These are phyloP conservation scores for Blastomyces percursus DNA, from an alignment of 2,329 filamentous ascomycete species.

Conservation along the genomic window DNA sequence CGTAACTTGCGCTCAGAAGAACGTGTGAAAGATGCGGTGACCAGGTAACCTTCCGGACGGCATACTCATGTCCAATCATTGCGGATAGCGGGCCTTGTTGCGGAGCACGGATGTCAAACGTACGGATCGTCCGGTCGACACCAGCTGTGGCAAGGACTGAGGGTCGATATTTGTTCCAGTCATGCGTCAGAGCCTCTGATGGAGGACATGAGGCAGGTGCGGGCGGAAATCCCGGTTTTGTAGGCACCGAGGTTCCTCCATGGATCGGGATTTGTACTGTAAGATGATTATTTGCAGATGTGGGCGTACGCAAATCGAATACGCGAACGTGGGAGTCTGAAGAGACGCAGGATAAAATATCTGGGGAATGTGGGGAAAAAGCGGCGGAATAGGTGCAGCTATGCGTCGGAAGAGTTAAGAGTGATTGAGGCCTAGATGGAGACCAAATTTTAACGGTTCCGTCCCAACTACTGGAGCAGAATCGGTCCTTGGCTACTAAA, in stretches of 20 bases:
- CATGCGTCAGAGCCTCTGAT: constrained; percentile 79
- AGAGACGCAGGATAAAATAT: constrained; percentile 74
- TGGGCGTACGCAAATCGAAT: constrained; percentile 82
- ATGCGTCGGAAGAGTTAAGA: constrained; percentile 81
- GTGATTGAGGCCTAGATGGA: constrained; percentile 59
- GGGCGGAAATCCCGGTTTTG: constrained; percentile 23
- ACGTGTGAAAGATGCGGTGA: constrained; percentile 87
- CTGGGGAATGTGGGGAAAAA: constrained; percentile 79
- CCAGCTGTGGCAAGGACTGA: constrained; percentile 76
- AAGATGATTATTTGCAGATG: constrained; percentile 78
- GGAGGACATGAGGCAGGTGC: constrained; percentile 44
- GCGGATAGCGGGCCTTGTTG: constrained; percentile 59
- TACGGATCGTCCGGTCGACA: constrained; percentile 76
- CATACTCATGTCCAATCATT: constrained; percentile 81
- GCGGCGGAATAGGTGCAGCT: constrained; percentile 89
- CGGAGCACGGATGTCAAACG: constrained; percentile 78
- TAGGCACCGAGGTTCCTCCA: constrained; percentile 42
- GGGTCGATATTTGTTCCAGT: constrained; percentile 97
- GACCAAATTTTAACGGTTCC: constrained; percentile 95
- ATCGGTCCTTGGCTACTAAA: constrained; percentile 77
- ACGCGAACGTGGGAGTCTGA: constrained; percentile 82
- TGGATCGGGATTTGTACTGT: constrained; percentile 76
- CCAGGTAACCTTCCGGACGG: constrained; percentile 76
- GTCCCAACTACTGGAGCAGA: constrained; percentile 89
- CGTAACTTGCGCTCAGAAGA: constrained; percentile 80